Percentiles rank a stretch among this genome's conserved stretches.
Conservation (phyloP, 2,329 filamentous ascomycete species). For the Cryphonectria carpinicola region DNA sequence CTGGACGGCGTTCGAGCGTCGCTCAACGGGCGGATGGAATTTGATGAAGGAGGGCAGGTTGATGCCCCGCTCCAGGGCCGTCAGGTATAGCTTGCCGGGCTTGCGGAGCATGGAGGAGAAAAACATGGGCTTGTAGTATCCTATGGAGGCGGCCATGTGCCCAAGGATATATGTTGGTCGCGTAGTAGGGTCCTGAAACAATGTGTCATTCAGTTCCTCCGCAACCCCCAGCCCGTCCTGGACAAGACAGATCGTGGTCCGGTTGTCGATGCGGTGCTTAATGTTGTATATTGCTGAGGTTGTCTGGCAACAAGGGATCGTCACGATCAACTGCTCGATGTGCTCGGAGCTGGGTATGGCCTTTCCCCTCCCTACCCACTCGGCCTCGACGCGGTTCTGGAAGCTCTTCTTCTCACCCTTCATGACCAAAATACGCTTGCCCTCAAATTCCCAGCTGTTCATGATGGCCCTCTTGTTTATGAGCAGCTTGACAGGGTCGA, state of each 20-base stretch:
- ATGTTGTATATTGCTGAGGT: constrained; percentile 35
- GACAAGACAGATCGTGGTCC: constrained; percentile 41
- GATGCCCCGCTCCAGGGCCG: constrained; percentile 33
- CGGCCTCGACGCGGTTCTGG: constrained; percentile 31
- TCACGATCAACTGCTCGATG: constrained; percentile 39
- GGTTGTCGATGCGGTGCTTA: constrained; percentile 37
- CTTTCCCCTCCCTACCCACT: constrained; percentile 30
- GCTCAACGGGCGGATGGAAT: constrained; percentile 33
- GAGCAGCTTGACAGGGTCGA: constrained; percentile 38
- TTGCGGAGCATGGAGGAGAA: constrained; percentile 45
- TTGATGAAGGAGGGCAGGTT: constrained; percentile 26
- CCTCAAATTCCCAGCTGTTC: constrained; percentile 34
- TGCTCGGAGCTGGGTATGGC: constrained; percentile 25
- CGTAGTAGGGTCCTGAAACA: constrained; percentile 68
- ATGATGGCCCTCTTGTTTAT: constrained; percentile 30
- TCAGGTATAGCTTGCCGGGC: constrained; percentile 41
- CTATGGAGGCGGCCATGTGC: constrained; percentile 55
- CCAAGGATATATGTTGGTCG: constrained; percentile 80
- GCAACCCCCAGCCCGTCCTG: constrained; percentile 67
- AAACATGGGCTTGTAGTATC: constrained; percentile 43
- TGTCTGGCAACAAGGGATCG: constrained; percentile 35
- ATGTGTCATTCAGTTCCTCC: constrained; percentile 71
- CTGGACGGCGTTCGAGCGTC: constrained; percentile 46
- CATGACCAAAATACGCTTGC: constrained; percentile 31
- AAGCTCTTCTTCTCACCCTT: constrained; percentile 26